A percentile compares a stretch with the other conserved stretches of the same genome.
Conservation (phyloP, 306 rosid genomes). For the Senna siamea region DNA sequence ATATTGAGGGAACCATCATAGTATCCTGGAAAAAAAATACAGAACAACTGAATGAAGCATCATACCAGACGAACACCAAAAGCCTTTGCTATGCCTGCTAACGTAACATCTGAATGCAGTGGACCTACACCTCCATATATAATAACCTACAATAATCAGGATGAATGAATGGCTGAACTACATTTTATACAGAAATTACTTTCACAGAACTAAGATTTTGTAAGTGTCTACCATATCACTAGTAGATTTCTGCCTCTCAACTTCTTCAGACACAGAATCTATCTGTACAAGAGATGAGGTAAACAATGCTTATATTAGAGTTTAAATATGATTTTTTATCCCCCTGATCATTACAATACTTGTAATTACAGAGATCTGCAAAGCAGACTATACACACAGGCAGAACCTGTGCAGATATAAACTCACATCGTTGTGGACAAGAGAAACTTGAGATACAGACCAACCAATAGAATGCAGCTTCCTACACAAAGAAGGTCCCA, state of each 20-base stretch:
- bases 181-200: slow-evolving; percentile 29
- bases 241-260: slow-evolving; percentile 65
- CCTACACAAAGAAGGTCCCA: slow-evolving; percentile 73
- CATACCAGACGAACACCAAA: slow-evolving; percentile 93
- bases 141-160: slow-evolving; percentile 65
- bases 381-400: slow-evolving; percentile 19
- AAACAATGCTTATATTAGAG: slow-evolving; percentile 21
- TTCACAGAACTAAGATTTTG: slow-evolving; percentile 24
- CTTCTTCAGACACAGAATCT: slow-evolving; percentile 95
- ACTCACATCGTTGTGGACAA: slow-evolving; percentile 85
- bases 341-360: slow-evolving; percentile 15
- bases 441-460: slow-evolving; percentile 69
- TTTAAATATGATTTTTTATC: neutral
- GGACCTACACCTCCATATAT: slow-evolving; percentile 96
- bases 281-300: slow-evolving; percentile 51
- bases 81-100: slow-evolving; percentile 92
- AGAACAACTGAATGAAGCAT: slow-evolving; percentile 38
- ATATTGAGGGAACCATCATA: slow-evolving; percentile 21
- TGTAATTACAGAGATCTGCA: slow-evolving; percentile 19
- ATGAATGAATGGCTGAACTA: slow-evolving; percentile 34
- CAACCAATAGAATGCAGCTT: slow-evolving; percentile 86
- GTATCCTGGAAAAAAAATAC: slow-evolving; percentile 3
- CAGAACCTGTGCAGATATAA: slow-evolving; percentile 33
- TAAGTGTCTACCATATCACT: slow-evolving; percentile 70
- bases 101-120: slow-evolving; percentile 85